Percentiles rank a stretch among this genome's conserved stretches.
Evolutionary conservation across 306 rosid genomes (phyloP).

Genomic region (Prunus davidiana): DNA sequence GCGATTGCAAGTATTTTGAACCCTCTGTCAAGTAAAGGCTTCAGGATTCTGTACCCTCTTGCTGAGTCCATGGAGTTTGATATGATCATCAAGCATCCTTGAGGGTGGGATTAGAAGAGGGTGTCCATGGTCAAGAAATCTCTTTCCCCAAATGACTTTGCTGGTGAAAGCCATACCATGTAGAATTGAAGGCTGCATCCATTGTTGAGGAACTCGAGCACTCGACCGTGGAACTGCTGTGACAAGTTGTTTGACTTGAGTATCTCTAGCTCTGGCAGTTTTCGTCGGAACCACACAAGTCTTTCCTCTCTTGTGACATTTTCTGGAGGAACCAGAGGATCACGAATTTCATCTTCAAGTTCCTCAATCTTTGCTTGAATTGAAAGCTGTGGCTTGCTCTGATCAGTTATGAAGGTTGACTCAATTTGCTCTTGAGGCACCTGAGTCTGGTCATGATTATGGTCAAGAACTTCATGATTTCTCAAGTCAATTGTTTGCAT

Average conservation of each 20-base stretch:
- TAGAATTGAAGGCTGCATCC: constrained; percentile 39
- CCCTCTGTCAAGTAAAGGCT: constrained; percentile 40
- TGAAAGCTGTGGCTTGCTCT: not conserved
- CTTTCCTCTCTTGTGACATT: constrained; percentile 34
- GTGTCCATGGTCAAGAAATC: constrained; percentile 37
- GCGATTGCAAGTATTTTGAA: constrained; percentile 32
- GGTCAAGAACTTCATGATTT: constrained; percentile 9
- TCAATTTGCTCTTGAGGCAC: not conserved
- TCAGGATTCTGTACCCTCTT: constrained; percentile 33
- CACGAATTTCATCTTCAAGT: no score
- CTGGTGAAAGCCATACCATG: constrained; percentile 50
- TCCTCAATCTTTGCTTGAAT: no score
- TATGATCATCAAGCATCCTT: constrained; percentile 41
- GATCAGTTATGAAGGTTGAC: not conserved
- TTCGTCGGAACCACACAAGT: constrained; percentile 40
- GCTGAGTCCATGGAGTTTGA: constrained; percentile 38
- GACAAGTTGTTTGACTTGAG: constrained; percentile 33
- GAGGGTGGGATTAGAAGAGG: constrained; percentile 42
- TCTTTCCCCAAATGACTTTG: constrained; percentile 31
- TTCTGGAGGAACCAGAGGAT: not conserved
- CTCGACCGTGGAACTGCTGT: constrained; percentile 30
- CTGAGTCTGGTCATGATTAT: not conserved
- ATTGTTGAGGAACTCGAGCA: constrained; percentile 25
- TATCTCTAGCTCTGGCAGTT: constrained; percentile 35
- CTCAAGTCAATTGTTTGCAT: not conserved